Evolutionary conservation across 441 rosid species (phyloP).

Genomic region (Arabidopsis lyrata): DNA sequence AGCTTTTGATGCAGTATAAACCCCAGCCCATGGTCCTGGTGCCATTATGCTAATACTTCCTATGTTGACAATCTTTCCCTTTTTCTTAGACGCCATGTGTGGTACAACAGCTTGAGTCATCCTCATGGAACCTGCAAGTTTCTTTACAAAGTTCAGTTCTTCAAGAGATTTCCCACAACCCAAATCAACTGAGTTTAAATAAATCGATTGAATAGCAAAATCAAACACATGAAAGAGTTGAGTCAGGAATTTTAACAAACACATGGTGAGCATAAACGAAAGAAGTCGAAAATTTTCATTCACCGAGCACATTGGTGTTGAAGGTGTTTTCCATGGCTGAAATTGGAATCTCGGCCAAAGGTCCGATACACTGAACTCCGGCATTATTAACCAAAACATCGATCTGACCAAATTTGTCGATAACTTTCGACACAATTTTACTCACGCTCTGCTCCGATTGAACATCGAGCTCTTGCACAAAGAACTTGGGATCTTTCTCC

Average conservation of each 20-base stretch:
- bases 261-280: slow-evolving; percentile 14
- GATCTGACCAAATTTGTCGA: slow-evolving; percentile 70
- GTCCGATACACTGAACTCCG: slow-evolving; percentile 84
- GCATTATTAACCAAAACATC: slow-evolving; percentile 89
- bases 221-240: background rate
- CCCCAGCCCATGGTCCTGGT: slow-evolving; percentile 87
- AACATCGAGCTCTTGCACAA: slow-evolving; percentile 81
- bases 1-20: slow-evolving; percentile 82
- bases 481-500: slow-evolving; percentile 66
- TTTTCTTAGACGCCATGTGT: slow-evolving; percentile 79
- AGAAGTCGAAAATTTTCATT: background rate
- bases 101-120: slow-evolving; percentile 85
- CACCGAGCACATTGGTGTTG: slow-evolving; percentile 81
- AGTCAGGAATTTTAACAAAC: slow-evolving; percentile 39
- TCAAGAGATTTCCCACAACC: background rate
- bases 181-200: background rate
- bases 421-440: slow-evolving; percentile 52
- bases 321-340: slow-evolving; percentile 64
- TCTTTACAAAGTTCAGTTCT: background rate
- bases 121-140: slow-evolving; percentile 60
- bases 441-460: slow-evolving; percentile 71
- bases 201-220: background rate
- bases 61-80: slow-evolving; percentile 74
- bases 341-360: slow-evolving; percentile 81
- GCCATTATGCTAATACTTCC: slow-evolving; percentile 73